phyloP scores from a whole-genome alignment of 768 basidiomycete genomes.

The Lactifluus piperatus region DNA sequence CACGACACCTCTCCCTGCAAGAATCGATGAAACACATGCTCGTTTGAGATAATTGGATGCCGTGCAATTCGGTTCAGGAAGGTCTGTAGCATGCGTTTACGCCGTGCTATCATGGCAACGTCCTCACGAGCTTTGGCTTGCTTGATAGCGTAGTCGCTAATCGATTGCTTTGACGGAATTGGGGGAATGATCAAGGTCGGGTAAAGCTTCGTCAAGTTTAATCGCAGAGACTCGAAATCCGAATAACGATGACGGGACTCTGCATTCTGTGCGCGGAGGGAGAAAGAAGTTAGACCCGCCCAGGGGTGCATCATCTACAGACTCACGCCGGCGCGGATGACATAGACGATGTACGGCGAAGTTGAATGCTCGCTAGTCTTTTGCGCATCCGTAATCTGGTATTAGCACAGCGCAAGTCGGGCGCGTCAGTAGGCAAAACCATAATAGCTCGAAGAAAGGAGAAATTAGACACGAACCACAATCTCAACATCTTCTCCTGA shows the following conservation, averaged over 20 bases:
- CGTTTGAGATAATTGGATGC: slow-evolving; percentile 93
- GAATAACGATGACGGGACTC: slow-evolving; percentile 90
- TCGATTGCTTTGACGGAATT: slow-evolving; percentile 92
- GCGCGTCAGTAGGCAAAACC: too few relatives aligned
- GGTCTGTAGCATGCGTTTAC: slow-evolving; percentile 92
- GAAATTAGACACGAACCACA: slow-evolving; percentile 38
- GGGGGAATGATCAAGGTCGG: slow-evolving; percentile 96
- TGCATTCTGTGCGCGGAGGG: slow-evolving; percentile 44
- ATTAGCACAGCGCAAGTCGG: neutral
- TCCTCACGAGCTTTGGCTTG: slow-evolving; percentile 97
- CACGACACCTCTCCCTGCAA: slow-evolving; percentile 94
- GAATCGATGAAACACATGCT: slow-evolving; percentile 94
- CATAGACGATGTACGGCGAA: slow-evolving; percentile 90
- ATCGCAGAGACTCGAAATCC: slow-evolving; percentile 90
- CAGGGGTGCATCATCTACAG: neutral
- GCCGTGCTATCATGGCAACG: slow-evolving; percentile 77
- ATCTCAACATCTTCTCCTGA: slow-evolving; percentile 79
- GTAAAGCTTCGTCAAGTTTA: slow-evolving; percentile 77
- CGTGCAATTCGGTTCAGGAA: slow-evolving; percentile 85
- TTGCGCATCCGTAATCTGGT: slow-evolving; percentile 86
- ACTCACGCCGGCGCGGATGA: slow-evolving; percentile 80
- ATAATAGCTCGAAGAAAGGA: too few relatives aligned
- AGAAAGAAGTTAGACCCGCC: slow-evolving; percentile 1
- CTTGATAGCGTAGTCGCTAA: slow-evolving; percentile 96
- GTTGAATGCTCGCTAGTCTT: slow-evolving; percentile 88